Conservation (phyloP, 1,139 yeast genomes). For the Saccharomyces hybrid region DNA sequence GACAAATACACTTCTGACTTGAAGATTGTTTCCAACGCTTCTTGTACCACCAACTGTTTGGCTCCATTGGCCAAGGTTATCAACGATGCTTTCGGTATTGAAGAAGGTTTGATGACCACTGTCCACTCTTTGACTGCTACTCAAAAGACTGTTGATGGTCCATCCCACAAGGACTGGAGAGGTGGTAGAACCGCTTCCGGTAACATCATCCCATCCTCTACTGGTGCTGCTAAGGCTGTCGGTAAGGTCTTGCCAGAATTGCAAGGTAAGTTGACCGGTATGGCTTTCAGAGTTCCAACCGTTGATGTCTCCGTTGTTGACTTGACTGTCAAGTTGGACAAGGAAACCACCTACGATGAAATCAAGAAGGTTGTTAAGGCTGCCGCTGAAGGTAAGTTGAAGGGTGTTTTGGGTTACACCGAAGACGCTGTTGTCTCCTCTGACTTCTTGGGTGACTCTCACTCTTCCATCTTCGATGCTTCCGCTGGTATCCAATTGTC, state of each 20-base stretch:
- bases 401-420: slow-evolving; percentile 76
- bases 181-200: slow-evolving; percentile 93
- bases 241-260: slow-evolving; percentile 83
- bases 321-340: slow-evolving; percentile 63
- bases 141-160: slow-evolving; percentile 88
- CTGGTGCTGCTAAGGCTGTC: slow-evolving; percentile 91
- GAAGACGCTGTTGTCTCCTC: slow-evolving; percentile 81
- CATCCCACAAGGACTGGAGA: slow-evolving; percentile 94
- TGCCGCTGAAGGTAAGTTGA: slow-evolving; percentile 64
- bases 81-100: slow-evolving; percentile 72
- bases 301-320: slow-evolving; percentile 79
- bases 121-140: slow-evolving; percentile 87
- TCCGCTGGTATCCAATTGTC: slow-evolving; percentile 76
- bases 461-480: slow-evolving; percentile 78
- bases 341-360: slow-evolving; percentile 67
- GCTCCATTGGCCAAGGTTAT: slow-evolving; percentile 84
- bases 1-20: slow-evolving; percentile 64
- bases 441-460: slow-evolving; percentile 68
- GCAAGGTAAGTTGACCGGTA: slow-evolving; percentile 84
- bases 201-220: slow-evolving; percentile 82
- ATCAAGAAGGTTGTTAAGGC: slow-evolving; percentile 62
- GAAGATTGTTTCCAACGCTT: slow-evolving; percentile 73
- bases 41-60: slow-evolving; percentile 86
- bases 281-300: slow-evolving; percentile 86
- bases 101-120: slow-evolving; percentile 85